Evolutionary conservation across 1,139 yeast species (phyloP).

Genomic region (Pichia sp.): DNA sequence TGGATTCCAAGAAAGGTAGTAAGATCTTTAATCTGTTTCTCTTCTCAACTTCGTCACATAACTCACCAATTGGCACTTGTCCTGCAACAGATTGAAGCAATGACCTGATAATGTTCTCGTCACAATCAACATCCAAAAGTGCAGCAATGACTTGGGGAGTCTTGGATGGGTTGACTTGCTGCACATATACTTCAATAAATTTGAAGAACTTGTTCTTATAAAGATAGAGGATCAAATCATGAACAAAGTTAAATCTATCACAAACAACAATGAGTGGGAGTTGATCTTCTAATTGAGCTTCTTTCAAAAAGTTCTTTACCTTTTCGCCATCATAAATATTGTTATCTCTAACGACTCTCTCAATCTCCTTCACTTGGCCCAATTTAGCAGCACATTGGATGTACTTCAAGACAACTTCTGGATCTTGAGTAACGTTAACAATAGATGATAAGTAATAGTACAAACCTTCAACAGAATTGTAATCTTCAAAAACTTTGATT

Average conservation of each 20-base stretch:
- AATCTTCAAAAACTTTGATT: slow-evolving; percentile 89
- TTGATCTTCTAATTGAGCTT: slow-evolving; percentile 90
- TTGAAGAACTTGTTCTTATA: slow-evolving; percentile 95
- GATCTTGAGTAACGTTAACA: slow-evolving; percentile 89
- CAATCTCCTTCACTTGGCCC: slow-evolving; percentile 91
- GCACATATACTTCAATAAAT: slow-evolving; percentile 95
- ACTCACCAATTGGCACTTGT: slow-evolving; percentile 85
- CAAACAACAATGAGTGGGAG: slow-evolving; percentile 94
- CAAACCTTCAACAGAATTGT: slow-evolving; percentile 86
- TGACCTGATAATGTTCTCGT: slow-evolving; percentile 78
- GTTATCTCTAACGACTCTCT: slow-evolving; percentile 91
- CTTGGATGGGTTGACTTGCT: slow-evolving; percentile 90
- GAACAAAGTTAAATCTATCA: slow-evolving; percentile 87
- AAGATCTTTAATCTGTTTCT: slow-evolving; percentile 88
- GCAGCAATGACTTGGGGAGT: slow-evolving; percentile 98
- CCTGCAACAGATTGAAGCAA: slow-evolving; percentile 84
- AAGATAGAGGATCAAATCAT: slow-evolving; percentile 85
- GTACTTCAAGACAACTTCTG: slow-evolving; percentile 93
- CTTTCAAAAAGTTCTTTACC: slow-evolving; percentile 94
- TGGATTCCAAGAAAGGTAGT: slow-evolving; percentile 88
- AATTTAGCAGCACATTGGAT: slow-evolving; percentile 90
- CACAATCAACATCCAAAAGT: slow-evolving; percentile 93
- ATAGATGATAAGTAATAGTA: slow-evolving; percentile 90
- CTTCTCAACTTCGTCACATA: slow-evolving; percentile 93
- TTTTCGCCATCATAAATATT: slow-evolving; percentile 94